These are phyloP conservation scores for Xylaria sp. DNA, from an alignment of 2,329 filamentous ascomycete genomes.

Conservation along the genomic window DNA sequence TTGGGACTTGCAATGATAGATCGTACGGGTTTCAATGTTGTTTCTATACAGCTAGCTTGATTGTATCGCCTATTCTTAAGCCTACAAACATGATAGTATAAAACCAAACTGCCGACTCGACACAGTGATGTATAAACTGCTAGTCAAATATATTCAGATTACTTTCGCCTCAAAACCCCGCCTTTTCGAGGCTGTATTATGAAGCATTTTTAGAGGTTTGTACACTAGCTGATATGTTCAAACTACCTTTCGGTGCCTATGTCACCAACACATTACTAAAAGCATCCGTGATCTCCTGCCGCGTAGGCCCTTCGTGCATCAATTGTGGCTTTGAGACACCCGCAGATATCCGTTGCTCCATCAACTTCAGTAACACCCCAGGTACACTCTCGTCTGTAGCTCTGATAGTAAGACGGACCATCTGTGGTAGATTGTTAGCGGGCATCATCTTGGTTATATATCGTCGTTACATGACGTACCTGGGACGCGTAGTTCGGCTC, in stretches of 20 bases:
- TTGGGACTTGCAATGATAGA: neutral
- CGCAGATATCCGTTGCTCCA: slow-evolving; percentile 82
- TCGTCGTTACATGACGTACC: slow-evolving; percentile 65
- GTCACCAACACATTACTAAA: slow-evolving; percentile 68
- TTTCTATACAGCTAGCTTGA: neutral
- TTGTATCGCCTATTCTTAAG: slow-evolving; percentile 3
- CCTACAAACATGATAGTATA: neutral
- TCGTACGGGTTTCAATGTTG: neutral
- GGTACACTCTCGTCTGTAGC: slow-evolving; percentile 94
- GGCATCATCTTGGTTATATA: neutral
- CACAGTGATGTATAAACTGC: neutral
- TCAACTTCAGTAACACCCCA: slow-evolving; percentile 79
- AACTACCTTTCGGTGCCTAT: slow-evolving; percentile 38
- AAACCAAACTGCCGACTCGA: neutral
- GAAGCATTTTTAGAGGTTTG: slow-evolving; percentile 25
- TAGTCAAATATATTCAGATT: neutral
- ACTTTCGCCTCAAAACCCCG: slow-evolving; percentile 3
- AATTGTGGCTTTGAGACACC: slow-evolving; percentile 60
- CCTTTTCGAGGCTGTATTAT: slow-evolving; percentile 10
- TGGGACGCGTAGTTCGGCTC: slow-evolving; percentile 94
- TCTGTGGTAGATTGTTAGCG: slow-evolving; percentile 59
- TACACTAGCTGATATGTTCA: slow-evolving; percentile 34
- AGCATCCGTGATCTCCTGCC: slow-evolving; percentile 64
- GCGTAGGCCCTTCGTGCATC: slow-evolving; percentile 55
- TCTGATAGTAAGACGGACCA: slow-evolving; percentile 93